A percentile compares a stretch with the other conserved stretches of the same genome.
Evolutionary conservation across 148 eudicot species (phyloP).

Genomic region (Rhododendron ovatum): DNA sequence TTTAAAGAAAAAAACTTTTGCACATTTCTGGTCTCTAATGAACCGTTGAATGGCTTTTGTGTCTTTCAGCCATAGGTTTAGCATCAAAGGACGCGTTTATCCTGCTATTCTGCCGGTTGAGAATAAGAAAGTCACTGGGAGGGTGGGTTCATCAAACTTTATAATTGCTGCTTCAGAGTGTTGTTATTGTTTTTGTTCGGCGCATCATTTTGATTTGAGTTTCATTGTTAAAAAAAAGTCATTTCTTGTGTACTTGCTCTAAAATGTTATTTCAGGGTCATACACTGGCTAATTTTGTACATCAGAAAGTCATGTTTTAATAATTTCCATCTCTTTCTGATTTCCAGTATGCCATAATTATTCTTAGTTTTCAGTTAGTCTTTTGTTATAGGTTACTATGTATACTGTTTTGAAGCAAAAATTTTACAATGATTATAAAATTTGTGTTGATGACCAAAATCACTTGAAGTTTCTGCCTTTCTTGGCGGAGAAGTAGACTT

Average conservation of each 20-base stretch:
- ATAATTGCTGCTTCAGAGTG: neutral
- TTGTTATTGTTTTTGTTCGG: neutral
- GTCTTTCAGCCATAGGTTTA: slow-evolving; percentile 65
- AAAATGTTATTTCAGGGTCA: neutral
- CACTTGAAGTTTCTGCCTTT: neutral
- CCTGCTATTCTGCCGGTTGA: slow-evolving; percentile 90
- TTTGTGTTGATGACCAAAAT: neutral
- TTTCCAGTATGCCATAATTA: neutral
- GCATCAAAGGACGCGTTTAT: slow-evolving; percentile 84
- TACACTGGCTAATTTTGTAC: neutral
- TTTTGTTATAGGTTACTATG: neutral
- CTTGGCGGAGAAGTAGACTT: neutral
- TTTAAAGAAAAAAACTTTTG: neutral
- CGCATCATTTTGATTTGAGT: neutral
- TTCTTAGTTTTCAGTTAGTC: neutral
- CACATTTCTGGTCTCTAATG: neutral
- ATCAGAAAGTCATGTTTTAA: neutral
- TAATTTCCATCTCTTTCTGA: neutral
- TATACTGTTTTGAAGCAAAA: neutral
- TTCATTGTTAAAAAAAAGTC: neutral
- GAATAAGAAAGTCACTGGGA: slow-evolving; percentile 62
- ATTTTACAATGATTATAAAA: too few relatives aligned
- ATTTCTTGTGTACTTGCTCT: neutral
- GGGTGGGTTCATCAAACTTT: slow-evolving; percentile 37
- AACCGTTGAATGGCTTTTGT: neutral